Evolutionary conservation across 352 stramenopile genomes (phyloP).

Genomic region (Blastocystis hominis): DNA sequence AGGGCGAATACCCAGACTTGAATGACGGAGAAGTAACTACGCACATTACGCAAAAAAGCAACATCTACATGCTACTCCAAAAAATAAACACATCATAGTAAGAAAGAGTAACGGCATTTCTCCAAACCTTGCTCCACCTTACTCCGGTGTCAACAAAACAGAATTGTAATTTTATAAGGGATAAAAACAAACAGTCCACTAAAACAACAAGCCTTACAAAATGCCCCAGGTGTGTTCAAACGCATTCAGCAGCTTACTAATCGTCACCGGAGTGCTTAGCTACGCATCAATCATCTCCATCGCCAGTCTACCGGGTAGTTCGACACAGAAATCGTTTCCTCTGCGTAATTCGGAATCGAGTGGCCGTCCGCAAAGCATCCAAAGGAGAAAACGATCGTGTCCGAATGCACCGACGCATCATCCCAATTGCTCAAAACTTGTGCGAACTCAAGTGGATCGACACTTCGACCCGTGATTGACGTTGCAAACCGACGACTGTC

Average conservation of each 20-base stretch:
- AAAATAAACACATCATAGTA: not conserved
- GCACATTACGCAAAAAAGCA: not conserved
- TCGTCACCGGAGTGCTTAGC: constrained; percentile 86
- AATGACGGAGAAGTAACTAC: constrained; percentile 3
- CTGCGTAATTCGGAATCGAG: constrained; percentile 63
- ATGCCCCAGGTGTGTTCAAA: constrained; percentile 98
- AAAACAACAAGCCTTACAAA: constrained; percentile 71
- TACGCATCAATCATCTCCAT: constrained; percentile 55
- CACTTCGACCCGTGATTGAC: constrained; percentile 2
- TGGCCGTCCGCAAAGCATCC: constrained; percentile 37
- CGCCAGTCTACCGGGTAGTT: constrained; percentile 22
- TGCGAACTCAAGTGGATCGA: constrained; percentile 40
- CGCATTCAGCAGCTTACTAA: constrained; percentile 85
- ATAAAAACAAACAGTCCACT: not conserved
- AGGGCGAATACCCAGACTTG: not conserved
- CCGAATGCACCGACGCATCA: constrained; percentile 83
- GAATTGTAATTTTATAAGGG: not conserved
- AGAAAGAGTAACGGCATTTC: not conserved
- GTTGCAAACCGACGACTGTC: constrained; percentile 76
- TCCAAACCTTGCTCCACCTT: not conserved
- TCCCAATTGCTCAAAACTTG: constrained; percentile 30
- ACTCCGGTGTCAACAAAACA: not conserved
- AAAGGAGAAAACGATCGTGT: constrained; percentile 66
- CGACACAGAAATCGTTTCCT: constrained; percentile 46
- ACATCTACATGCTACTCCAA: not conserved